Base-by-base conservation (phyloP, 768 basidiomycete genomes). In the Pleurotus salmoneostramineus region DNA sequence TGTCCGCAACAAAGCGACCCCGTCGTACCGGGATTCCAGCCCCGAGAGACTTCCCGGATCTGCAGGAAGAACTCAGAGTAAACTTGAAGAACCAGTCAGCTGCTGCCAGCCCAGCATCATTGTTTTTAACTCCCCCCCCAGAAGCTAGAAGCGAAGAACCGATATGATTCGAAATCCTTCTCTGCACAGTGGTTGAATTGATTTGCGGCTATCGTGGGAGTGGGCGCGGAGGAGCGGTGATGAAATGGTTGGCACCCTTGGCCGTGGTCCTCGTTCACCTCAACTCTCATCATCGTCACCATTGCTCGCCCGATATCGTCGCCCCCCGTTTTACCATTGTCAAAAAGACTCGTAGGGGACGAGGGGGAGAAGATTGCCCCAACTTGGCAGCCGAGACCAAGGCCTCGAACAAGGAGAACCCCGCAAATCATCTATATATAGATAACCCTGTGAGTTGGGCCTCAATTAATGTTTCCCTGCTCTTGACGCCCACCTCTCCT, bases 361-460 rank as follows among this genome's bases (percentile, higher is more conserved):
- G 8, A 40, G 21, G 21, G 21, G 21, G 21, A 27, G 21, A 27
- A 27, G 21, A 27, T 27, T 27, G 21, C 21, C 21, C 50, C 32
- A 36, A 36, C 33, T 52, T 35, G 52, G 40, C 15, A 17, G 40
- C 34, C 52, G 52, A 55, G 52, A 32, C 52, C 32, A n/a, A 21
- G 52, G 40, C 52, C 52, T 8, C 8, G 37, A 40, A 40, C 37
- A 40, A 43, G n/a, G 52, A 44, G 40, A 55, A 55, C 40, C 50
- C 50, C 50, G 35, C 50, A 52, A 51, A 52, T 36, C 14, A 40
- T 55, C 52, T 43, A 55, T 55, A 55, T 55, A 55, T 55, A 55
- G 52, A 32, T 8, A 42, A 27, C 52, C 35, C 52, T 55, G 52
- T 55, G 52, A 33, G 52, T 31, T 43, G 40, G 52, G 35, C n/a